Percentiles rank a stretch among this genome's conserved stretches.
phyloP scores from a whole-genome alignment of 2,329 filamentous ascomycete species.

The Sarocladium kiliense region DNA sequence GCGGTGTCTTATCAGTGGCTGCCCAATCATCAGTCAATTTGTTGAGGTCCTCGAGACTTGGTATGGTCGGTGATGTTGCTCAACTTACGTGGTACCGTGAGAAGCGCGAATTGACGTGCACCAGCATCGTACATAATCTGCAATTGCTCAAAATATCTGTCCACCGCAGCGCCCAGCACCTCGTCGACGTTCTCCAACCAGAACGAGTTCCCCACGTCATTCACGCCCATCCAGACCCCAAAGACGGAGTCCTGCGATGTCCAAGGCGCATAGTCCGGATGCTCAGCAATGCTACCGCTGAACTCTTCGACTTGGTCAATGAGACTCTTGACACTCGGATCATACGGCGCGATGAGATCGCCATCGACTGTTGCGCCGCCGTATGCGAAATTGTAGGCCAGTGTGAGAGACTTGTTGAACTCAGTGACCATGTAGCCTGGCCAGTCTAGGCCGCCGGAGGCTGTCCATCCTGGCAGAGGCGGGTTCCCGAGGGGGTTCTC shows the following conservation, averaged over 20 bases:
- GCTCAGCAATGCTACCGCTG: conserved; percentile 21
- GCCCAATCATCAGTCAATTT: neutral
- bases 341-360: conserved; percentile 44
- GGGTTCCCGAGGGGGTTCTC: conserved; percentile 60
- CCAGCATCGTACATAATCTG: conserved; percentile 46
- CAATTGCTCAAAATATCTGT: conserved; percentile 34
- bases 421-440: conserved; percentile 41
- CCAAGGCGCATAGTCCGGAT: conserved; percentile 33
- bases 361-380: conserved; percentile 50
- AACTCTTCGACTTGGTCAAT: conserved; percentile 23
- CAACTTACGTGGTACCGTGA: conserved; percentile 50
- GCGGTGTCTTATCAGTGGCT: conserved; percentile 36
- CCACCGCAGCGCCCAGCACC: conserved; percentile 35
- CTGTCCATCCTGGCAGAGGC: conserved; percentile 43
- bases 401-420: conserved; percentile 36
- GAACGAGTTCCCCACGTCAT: conserved; percentile 48
- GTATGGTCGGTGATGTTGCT: too few relatives aligned
- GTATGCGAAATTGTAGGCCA: conserved; percentile 50
- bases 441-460: conserved; percentile 47
- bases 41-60: too few relatives aligned
- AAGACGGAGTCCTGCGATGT: conserved; percentile 35
- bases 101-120: conserved; percentile 51
- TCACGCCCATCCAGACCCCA: conserved; percentile 50
- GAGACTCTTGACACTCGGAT: conserved; percentile 31
- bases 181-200: conserved; percentile 22